Evolutionary conservation across 306 rosid species (phyloP).

Genomic region (Phaseolus lunatus): DNA sequence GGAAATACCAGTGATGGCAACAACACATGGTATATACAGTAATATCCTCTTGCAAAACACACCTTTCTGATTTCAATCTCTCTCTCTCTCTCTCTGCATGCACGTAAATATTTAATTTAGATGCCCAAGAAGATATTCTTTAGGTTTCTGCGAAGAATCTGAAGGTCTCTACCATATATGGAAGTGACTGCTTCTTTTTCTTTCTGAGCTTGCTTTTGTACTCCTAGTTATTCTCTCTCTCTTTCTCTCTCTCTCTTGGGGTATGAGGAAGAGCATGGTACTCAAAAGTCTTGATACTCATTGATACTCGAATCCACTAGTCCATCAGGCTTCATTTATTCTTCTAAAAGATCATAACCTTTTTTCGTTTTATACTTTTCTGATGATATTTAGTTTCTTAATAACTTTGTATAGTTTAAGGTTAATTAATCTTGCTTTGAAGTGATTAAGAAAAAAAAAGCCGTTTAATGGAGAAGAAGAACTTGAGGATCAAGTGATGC

Average conservation of each 20-base stretch:
- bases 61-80: not conserved
- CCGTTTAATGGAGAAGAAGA: not conserved
- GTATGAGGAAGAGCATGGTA: slow-evolving; percentile 36
- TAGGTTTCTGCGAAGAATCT: slow-evolving; percentile 54
- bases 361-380: not conserved
- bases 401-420: not conserved
- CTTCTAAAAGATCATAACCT: slow-evolving; percentile 9
- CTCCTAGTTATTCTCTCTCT: slow-evolving; percentile 32
- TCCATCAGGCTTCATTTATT: slow-evolving; percentile 39
- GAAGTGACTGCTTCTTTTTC: slow-evolving; percentile 48
- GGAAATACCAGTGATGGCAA: slow-evolving; percentile 84
- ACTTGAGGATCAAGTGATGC: not conserved
- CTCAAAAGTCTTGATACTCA: slow-evolving; percentile 58
- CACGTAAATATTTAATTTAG: slow-evolving; percentile 51
- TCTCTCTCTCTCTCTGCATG: slow-evolving; percentile 39
- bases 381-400: not conserved
- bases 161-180: slow-evolving; percentile 52
- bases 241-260: slow-evolving; percentile 21
- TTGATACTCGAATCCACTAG: slow-evolving; percentile 53
- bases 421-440: not conserved
- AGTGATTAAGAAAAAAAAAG: not conserved
- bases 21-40: slow-evolving; percentile 67
- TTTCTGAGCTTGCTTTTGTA: slow-evolving; percentile 45
- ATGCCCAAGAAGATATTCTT: slow-evolving; percentile 45
- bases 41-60: slow-evolving; percentile 17